Percentiles rank a stretch among this genome's conserved stretches.
phyloP scores from a whole-genome alignment of 257 asterid species.

The Nicotiana otophora region DNA sequence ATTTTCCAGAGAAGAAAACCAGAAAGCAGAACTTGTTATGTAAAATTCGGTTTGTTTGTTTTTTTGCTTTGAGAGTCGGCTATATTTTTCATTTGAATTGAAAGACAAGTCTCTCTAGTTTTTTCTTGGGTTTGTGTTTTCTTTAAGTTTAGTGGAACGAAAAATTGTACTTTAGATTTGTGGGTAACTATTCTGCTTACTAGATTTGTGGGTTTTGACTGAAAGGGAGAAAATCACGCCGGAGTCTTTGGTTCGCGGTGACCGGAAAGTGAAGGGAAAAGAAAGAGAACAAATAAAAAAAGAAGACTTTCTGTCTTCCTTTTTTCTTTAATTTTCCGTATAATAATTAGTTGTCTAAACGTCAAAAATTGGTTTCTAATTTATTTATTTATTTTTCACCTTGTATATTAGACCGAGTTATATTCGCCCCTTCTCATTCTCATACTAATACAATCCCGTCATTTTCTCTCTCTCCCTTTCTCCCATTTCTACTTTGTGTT shows the following conservation, averaged over 20 bases:
- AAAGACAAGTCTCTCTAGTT: conserved; percentile 18
- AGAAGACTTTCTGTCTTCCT: conserved; percentile 20
- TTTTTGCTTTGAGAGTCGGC: conserved; percentile 14
- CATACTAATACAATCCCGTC: conserved; percentile 50
- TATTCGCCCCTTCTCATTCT: background rate
- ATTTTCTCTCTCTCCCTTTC: conserved; percentile 25
- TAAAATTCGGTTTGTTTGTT: background rate
- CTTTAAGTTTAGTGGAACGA: conserved; percentile 9
- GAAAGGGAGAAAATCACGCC: conserved; percentile 26
- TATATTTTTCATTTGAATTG: conserved; percentile 18
- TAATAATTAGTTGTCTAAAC: conserved; percentile 51
- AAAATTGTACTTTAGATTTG: background rate
- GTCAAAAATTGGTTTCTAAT: conserved; percentile 48
- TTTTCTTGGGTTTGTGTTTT: conserved; percentile 13
- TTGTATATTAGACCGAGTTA: conserved; percentile 26
- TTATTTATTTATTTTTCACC: conserved; percentile 20
- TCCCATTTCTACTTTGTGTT: conserved; percentile 17
- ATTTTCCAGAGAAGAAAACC: background rate
- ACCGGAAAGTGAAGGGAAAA: conserved; percentile 17
- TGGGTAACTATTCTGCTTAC: conserved; percentile 12
- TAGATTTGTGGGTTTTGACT: background rate
- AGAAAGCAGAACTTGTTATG: background rate
- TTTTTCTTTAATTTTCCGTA: conserved; percentile 1
- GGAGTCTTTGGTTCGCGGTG: conserved; percentile 33
- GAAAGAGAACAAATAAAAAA: background rate